A percentile compares a stretch with the other conserved stretches of the same genome.
Conservation (phyloP, 345 rosid species). For the Citrus cavaleriei region DNA sequence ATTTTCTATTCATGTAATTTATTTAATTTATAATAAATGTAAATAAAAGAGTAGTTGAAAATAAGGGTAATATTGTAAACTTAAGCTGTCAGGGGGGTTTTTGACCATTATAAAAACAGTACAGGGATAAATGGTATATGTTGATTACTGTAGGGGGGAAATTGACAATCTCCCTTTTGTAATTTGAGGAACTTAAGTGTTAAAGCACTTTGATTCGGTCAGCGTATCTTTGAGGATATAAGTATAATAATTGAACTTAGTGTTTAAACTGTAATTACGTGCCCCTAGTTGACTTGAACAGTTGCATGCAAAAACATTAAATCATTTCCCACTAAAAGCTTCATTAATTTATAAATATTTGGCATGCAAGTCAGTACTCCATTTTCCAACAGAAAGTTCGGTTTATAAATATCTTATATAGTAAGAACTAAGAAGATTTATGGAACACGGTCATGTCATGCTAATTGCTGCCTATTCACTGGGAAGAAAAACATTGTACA, state of each 20-base stretch:
- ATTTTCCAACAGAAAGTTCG: neutral
- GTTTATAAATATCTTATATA: conserved; percentile 1
- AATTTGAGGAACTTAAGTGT: neutral
- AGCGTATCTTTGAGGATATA: neutral
- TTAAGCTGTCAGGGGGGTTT: fast-evolving
- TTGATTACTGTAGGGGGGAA: fast-evolving
- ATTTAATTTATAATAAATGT: no score
- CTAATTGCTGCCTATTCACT: no score
- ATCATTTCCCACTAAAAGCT: neutral
- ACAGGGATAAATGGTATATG: fast-evolving
- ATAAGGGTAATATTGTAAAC: no score
- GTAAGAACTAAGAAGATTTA: neutral
- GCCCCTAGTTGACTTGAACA: conserved; percentile 14
- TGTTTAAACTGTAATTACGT: conserved; percentile 7
- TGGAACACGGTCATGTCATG: neutral
- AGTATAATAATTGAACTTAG: conserved; percentile 1
- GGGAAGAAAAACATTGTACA: neutral
- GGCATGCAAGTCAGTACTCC: conserved; percentile 3
- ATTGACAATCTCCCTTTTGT: no score
- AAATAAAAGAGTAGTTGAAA: no score
- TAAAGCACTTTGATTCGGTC: conserved; percentile 9
- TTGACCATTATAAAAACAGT: no score
- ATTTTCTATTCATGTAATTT: no score
- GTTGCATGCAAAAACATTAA: conserved; percentile 12
- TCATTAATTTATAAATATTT: conserved; percentile 1